These are phyloP conservation scores for Colletotrichum sublineola DNA, from an alignment of 2,329 filamentous ascomycete species.

Conservation along the genomic window DNA sequence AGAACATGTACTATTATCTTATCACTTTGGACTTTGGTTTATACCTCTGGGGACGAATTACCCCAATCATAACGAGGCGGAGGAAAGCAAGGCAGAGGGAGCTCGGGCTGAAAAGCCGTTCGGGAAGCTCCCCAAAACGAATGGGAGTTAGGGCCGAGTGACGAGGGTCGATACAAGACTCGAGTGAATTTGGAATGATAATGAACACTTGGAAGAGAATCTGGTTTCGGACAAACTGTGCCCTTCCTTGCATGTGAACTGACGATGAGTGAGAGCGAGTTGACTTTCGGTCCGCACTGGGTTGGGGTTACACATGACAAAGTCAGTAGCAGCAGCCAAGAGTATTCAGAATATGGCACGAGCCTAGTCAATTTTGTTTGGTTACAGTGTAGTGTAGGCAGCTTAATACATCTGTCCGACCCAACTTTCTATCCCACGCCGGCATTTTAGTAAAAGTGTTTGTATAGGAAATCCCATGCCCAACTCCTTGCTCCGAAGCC, in stretches of 20 bases:
- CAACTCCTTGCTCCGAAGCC: conserved; percentile 19
- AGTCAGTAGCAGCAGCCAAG: too few species aligned
- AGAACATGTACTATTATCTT: conserved; percentile 35
- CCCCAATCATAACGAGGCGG: conserved; percentile 6
- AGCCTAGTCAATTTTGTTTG: conserved; percentile 2
- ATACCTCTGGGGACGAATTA: conserved; percentile 23
- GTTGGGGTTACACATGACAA: neutral
- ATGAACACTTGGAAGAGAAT: conserved; percentile 31
- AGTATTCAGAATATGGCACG: neutral
- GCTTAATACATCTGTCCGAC: conserved; percentile 30
- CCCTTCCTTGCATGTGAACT: neutral
- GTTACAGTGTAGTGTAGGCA: conserved; percentile 24
- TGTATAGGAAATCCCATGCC: conserved; percentile 1
- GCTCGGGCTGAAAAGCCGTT: conserved; percentile 23
- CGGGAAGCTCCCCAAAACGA: conserved; percentile 3
- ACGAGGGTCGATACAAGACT: conserved; percentile 20
- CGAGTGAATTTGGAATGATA: conserved; percentile 35
- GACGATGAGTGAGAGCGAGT: neutral
- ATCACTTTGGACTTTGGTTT: conserved; percentile 29
- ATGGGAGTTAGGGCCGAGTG: conserved; percentile 24
- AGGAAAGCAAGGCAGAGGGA: conserved; percentile 9
- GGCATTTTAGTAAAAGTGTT: neutral
- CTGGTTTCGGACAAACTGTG: neutral
- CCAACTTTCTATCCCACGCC: neutral
- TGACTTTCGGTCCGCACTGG: neutral